A percentile compares a stretch with the other conserved stretches of the same genome.
Evolutionary conservation across 148 eudicot genomes (phyloP).

Genomic region (Amaranthus hypochondriacus): DNA sequence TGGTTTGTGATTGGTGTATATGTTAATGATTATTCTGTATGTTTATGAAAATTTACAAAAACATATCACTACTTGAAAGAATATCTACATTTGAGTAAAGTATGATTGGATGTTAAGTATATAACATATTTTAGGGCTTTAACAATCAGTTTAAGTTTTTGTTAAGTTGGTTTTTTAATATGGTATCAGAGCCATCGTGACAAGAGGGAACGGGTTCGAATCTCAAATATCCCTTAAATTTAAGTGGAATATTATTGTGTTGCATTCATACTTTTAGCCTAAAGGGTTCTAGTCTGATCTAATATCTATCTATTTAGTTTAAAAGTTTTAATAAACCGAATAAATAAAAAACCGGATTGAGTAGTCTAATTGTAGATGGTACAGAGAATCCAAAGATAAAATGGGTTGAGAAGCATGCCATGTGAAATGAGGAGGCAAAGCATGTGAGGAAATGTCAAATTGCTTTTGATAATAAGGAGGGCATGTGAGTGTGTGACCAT

Average conservation of each 20-base stretch:
- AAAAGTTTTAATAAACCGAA: too few species aligned
- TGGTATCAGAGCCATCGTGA: too few species aligned
- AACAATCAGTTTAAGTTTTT: too few species aligned
- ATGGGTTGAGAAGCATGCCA: conserved; percentile 6
- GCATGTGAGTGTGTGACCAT: conserved; percentile 13
- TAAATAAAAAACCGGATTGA: too few species aligned
- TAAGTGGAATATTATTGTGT: too few species aligned
- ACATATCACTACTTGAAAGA: not conserved
- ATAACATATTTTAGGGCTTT: too few species aligned
- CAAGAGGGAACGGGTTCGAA: not conserved
- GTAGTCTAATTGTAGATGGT: conserved; percentile 2
- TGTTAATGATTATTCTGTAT: not conserved
- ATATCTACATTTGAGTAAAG: too few species aligned
- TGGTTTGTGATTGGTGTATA: too few species aligned
- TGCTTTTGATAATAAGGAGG: conserved; percentile 12
- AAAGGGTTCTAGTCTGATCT: not conserved
- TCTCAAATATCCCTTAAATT: not conserved
- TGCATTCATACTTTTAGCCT: too few species aligned
- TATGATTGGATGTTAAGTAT: too few species aligned
- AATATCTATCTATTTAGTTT: not conserved
- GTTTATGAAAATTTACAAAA: not conserved
- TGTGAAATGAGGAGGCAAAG: conserved; percentile 21
- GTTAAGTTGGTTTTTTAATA: too few species aligned
- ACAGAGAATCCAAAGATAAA: not conserved
- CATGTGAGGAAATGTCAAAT: conserved; percentile 27